Base-by-base conservation (phyloP, 129 eudicot species). In the Daucus carota region DNA sequence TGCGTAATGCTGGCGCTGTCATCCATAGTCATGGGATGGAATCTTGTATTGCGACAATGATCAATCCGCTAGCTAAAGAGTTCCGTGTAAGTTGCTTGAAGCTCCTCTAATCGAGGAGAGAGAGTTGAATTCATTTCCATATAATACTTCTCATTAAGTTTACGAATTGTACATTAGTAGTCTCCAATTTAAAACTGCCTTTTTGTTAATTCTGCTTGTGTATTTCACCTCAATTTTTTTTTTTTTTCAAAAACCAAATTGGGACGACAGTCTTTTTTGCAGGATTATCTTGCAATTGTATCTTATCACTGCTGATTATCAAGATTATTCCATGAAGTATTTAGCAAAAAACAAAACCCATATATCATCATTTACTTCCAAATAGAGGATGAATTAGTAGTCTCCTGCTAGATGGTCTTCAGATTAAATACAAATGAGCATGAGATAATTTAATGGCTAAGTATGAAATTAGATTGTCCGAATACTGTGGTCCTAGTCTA, bases 1-100 rank as follows among this genome's bases (percentile, higher is more conserved):
- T 84, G 95, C 97, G 99, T 59, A 89, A 92, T 86, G 99, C 97
- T 80, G 99, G 99, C 79, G 96, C 99, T 28, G 94, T 89, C 29
- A 95, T 95, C 88, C 99, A 95, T 84, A 95, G 99, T 81, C 99
- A 95, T 77, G 99, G 99, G 38, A 89, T 95, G 92, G 99, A 95
- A 84, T 92, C 96, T 50, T 95, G 99, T 80, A 72, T 95, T 20
- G 97, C 85, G 29, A 92, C 99, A 28, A 92, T 95, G 99, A 80
- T 95, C 74, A 88, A 95, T 81, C 99, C 99, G 12, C 44, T 70
- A 20, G 84, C 96, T 22, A 95, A 89, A 86, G 99, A 95, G 83
- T 95, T 95, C 65, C 88, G 92, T 79, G 96, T 95, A 85, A 79
- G 75, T 42, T 50, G 70, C 11, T 46, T 74, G 38, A 79, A 28